A percentile compares a stretch with the other conserved stretches of the same genome.
Evolutionary conservation across 2,329 filamentous ascomycete species (phyloP).

Genomic region (Cercospora citrullina): DNA sequence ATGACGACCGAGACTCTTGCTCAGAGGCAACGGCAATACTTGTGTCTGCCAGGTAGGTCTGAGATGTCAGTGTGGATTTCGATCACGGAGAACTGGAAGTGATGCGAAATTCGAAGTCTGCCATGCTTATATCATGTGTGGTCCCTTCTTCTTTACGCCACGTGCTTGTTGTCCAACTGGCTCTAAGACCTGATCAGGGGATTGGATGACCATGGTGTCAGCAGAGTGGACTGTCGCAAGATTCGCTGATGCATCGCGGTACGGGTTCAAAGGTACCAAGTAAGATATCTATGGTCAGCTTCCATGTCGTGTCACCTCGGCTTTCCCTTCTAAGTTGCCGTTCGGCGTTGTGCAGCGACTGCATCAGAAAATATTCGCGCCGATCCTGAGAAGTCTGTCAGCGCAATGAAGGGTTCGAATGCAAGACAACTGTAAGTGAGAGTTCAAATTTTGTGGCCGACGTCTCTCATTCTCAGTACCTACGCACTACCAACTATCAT

Average conservation of each 20-base stretch:
- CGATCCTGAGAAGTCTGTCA: neutral
- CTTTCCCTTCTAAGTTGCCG: neutral
- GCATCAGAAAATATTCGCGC: neutral
- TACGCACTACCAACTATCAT: conserved; percentile 20
- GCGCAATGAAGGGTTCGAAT: neutral
- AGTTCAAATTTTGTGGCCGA: conserved; percentile 10
- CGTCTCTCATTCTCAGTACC: conserved; percentile 17
- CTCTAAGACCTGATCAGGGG: neutral
- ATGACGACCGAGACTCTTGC: too few relatives aligned
- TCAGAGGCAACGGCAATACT: too few relatives aligned
- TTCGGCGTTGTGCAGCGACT: neutral
- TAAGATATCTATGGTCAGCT: neutral
- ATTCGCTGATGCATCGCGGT: neutral
- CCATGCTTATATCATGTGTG: neutral
- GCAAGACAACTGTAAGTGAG: neutral
- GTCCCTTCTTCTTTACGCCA: neutral
- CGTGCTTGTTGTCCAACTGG: neutral
- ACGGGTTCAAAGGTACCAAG: neutral
- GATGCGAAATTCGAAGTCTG: neutral
- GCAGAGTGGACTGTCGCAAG: neutral
- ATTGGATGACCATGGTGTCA: neutral
- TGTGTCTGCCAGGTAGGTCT: too few relatives aligned
- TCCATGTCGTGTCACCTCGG: neutral
- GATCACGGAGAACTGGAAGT: neutral
- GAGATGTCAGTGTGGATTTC: neutral